Percentiles rank a stretch among this genome's conserved stretches.
These are phyloP conservation scores for Aspergillus biplanus DNA, from an alignment of 495 filamentous ascomycete genomes.

Conservation along the genomic window DNA sequence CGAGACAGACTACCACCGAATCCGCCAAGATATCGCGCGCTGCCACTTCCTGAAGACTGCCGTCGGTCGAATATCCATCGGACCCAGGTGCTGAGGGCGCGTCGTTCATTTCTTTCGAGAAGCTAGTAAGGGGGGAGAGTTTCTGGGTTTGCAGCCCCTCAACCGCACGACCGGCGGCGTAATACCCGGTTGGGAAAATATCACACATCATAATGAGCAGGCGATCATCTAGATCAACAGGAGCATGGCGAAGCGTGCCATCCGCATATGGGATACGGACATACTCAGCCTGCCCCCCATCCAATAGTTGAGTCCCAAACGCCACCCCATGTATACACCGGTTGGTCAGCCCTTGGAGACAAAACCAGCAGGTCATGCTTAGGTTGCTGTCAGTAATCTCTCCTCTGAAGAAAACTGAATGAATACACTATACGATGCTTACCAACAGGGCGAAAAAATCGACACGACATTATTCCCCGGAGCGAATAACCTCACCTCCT, in stretches of 20 bases:
- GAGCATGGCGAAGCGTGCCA: background rate
- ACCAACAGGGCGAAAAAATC: constrained; percentile 5
- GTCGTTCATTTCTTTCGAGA: background rate
- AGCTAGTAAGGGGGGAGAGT: background rate
- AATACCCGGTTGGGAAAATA: constrained; percentile 4
- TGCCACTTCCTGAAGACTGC: background rate
- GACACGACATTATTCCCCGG: background rate
- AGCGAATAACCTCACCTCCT: background rate
- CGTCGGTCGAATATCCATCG: background rate
- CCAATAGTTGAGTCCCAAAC: background rate
- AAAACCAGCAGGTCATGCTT: constrained; percentile 4
- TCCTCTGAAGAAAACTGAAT: background rate
- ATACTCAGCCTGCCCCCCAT: constrained; percentile 2
- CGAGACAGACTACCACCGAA: constrained; percentile 1
- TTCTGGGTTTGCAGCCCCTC: constrained; percentile 3
- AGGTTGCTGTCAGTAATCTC: background rate
- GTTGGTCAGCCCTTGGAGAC: constrained; percentile 2
- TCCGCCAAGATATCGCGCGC: background rate
- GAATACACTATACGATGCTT: background rate
- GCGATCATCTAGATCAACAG: background rate
- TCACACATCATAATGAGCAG: constrained; percentile 3
- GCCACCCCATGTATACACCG: constrained; percentile 1
- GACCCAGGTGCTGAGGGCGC: background rate
- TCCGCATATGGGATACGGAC: constrained; percentile 7
- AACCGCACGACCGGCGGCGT: background rate